Evolutionary conservation across 305 asterid species (phyloP), one percentile per base, ranked within the genome.

Genomic region (Lippia alba): DNA sequence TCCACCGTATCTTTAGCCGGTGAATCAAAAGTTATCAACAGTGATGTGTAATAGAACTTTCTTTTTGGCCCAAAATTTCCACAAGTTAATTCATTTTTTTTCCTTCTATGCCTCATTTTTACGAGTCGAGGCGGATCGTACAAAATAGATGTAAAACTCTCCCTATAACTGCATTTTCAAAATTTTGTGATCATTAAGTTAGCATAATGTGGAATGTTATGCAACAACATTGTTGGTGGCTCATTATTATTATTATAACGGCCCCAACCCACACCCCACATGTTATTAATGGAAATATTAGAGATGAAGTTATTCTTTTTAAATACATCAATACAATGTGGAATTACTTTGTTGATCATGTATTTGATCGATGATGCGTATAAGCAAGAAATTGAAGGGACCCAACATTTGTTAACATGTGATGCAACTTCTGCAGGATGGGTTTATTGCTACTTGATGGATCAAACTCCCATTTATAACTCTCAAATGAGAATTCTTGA

Each of bases 301-400:
- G 40, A 4, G 69, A 57, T 59, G 56, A 66, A 66, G 63, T 66
- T 39, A 20, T 36, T 30, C 10, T 1, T 53, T 19, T 67, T 66
- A 60, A 53, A 56, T 70, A 59, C 8, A 64, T 56, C 66, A 32
- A 63, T 44, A 56, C 5, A 40, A 24, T 17, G 32, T 34, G 6
- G 5, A 33, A 12, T 65, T 63, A 11, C 24, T n/a, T 46, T 46
- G 16, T 2, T 48, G 48, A 41, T 4, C 48, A 41, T 41, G 12
- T 41, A 41, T n/a, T 41, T 39, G 9, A 55, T 56, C 51, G 78
- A 61, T 49, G 83, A 77, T 80, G 82, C 80, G 83, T 84, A 75
- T 65, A 84, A 84, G 89, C 82, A 83, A 83, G 75, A 64, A 80
- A 71, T 32, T 76, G 56, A 33, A 39, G 61, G 64, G 74, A 6